A percentile compares a stretch with the other conserved stretches of the same genome.
These are phyloP conservation scores for Actinomucor elegans DNA, from an alignment of 371 early-diverging fungal genomes.

Conservation along the genomic window DNA sequence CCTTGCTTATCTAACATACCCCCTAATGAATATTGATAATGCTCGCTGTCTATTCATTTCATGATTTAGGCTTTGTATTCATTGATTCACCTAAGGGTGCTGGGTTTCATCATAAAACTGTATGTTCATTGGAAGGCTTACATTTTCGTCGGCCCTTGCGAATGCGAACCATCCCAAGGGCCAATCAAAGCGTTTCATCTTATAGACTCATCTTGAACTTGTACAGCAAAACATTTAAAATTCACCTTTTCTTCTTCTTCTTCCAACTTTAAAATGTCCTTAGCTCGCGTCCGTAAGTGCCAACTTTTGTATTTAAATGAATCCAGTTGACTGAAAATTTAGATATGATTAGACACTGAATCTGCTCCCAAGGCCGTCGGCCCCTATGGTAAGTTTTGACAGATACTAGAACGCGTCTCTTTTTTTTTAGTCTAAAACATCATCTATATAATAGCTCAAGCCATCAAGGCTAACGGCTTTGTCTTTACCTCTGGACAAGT, in stretches of 20 bases:
- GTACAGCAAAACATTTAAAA: not conserved
- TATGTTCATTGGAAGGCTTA: too few relatives aligned
- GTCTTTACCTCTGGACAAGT: constrained; percentile 72
- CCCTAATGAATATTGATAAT: too few relatives aligned
- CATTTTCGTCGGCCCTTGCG: too few relatives aligned
- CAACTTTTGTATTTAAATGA: too few relatives aligned
- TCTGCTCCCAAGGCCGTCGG: constrained; percentile 34
- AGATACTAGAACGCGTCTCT: not conserved
- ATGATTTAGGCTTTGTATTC: too few relatives aligned
- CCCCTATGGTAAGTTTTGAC: constrained; percentile 25
- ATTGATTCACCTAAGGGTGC: too few relatives aligned
- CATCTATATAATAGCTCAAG: constrained; percentile 34
- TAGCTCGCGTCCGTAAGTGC: constrained; percentile 22
- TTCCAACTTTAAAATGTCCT: constrained; percentile 15
- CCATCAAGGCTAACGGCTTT: constrained; percentile 70
- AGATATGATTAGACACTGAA: constrained; percentile 6
- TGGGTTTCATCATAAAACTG: too few relatives aligned
- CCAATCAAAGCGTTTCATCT: constrained; percentile 1
- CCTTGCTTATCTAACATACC: too few relatives aligned
- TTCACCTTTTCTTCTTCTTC: not conserved
- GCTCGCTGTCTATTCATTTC: too few relatives aligned
- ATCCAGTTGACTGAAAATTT: not conserved
- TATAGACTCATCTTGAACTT: constrained; percentile 5
- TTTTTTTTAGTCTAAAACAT: not conserved
- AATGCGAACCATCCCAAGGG: too few relatives aligned